Conservation (phyloP, 164 flowering plant species). For the Liquidambar formosana region DNA sequence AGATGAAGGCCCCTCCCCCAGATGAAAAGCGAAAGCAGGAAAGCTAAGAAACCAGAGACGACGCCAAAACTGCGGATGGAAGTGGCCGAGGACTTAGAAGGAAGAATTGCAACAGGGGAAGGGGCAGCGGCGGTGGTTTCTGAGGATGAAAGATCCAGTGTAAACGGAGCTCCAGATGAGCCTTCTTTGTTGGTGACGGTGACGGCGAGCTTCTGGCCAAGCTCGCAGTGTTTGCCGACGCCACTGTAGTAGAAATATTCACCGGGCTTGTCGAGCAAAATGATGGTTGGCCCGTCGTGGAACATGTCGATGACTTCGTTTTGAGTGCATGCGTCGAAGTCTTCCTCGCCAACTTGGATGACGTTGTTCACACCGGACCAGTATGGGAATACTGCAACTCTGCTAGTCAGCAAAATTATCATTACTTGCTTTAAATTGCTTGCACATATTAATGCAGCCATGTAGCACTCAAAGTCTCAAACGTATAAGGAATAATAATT, state of each 20-base stretch:
- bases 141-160: background rate
- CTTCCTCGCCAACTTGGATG: slow-evolving; percentile 30
- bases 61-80: slow-evolving; percentile 2
- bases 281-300: slow-evolving; percentile 27
- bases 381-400: slow-evolving; percentile 37
- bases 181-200: slow-evolving; percentile 27
- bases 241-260: slow-evolving; percentile 40
- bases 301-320: slow-evolving; percentile 11
- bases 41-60: slow-evolving; percentile 13
- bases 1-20: no score
- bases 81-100: slow-evolving; percentile 7
- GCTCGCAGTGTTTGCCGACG: slow-evolving; percentile 51
- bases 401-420: no score
- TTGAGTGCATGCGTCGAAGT: slow-evolving; percentile 33
- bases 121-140: background rate
- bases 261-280: slow-evolving; percentile 27
- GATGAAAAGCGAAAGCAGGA: slow-evolving; percentile 13
- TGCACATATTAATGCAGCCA: no score
- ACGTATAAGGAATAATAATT: no score
- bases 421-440: no score
- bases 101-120: background rate
- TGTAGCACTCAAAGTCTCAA: no score
- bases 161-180: slow-evolving; percentile 16
- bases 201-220: slow-evolving; percentile 45
- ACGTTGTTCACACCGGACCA: slow-evolving; percentile 35